Conservation (phyloP, 2,329 filamentous ascomycete species). For the Mycosphaerella sp. region DNA sequence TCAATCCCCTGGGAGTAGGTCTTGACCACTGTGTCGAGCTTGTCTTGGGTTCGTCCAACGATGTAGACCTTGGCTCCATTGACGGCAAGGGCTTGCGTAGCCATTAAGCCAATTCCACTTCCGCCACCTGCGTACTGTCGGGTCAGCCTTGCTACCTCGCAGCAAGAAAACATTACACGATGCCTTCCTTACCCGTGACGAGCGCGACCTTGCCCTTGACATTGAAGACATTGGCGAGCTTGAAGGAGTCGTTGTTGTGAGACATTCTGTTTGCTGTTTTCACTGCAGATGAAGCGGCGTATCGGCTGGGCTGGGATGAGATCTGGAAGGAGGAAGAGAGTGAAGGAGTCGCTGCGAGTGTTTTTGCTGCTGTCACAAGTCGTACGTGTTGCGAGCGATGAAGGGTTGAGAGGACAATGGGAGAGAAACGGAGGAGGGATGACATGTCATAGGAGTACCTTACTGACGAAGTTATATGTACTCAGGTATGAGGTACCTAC, state of each 20-base stretch:
- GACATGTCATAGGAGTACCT: background rate
- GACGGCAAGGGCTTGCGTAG: slow-evolving; percentile 39
- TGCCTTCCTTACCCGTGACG: slow-evolving; percentile 28
- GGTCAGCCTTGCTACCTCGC: background rate
- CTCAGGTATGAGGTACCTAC: background rate
- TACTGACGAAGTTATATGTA: background rate
- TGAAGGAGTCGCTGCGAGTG: background rate
- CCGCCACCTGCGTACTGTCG: slow-evolving; percentile 35
- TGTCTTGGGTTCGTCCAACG: slow-evolving; percentile 43
- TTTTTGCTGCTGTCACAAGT: background rate
- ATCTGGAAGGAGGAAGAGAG: background rate
- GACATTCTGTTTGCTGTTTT: slow-evolving; percentile 23
- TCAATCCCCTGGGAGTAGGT: slow-evolving; percentile 40
- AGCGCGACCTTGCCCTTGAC: slow-evolving; percentile 39
- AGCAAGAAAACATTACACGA: background rate
- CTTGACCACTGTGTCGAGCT: slow-evolving; percentile 43
- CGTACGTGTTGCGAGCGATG: too few relatives aligned
- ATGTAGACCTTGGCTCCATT: slow-evolving; percentile 44
- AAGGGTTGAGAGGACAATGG: background rate
- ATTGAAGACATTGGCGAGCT: slow-evolving; percentile 33
- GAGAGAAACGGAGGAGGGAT: background rate
- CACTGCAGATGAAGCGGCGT: slow-evolving; percentile 11
- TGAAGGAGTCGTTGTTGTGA: slow-evolving; percentile 35
- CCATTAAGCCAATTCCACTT: slow-evolving; percentile 45
- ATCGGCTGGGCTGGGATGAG: slow-evolving; percentile 7